Conservation (phyloP, 441 rosid species). For the Macaranga tanarius region DNA sequence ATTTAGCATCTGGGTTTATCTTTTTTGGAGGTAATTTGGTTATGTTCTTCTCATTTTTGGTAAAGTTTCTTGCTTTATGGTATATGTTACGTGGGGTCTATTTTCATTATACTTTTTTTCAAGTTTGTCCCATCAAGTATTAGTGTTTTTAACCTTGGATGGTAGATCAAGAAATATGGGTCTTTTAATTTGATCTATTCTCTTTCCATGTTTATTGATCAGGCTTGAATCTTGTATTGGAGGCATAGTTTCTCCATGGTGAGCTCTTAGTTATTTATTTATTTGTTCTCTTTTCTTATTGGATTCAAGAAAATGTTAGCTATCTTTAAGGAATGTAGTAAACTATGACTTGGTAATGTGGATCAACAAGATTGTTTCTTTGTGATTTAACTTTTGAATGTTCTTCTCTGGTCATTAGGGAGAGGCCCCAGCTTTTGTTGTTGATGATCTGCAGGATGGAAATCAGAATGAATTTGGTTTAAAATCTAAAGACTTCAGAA, state of each 20-base stretch:
- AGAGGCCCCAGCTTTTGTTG: constrained; percentile 67
- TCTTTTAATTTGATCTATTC: constrained; percentile 44
- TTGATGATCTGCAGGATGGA: constrained; percentile 43
- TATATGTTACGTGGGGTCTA: background rate
- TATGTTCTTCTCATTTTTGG: constrained; percentile 18
- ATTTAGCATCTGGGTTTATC: constrained; percentile 23
- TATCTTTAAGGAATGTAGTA: background rate
- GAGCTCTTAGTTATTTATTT: constrained; percentile 41
- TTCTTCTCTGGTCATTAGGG: constrained; percentile 50
- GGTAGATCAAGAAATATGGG: constrained; percentile 36
- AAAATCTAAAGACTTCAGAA: constrained; percentile 41
- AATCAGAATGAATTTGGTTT: constrained; percentile 45
- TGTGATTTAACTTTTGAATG: constrained; percentile 21
- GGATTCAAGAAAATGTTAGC: background rate
- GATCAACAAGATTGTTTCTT: constrained; percentile 1
- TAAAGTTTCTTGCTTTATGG: constrained; percentile 19
- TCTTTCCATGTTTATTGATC: constrained; percentile 44
- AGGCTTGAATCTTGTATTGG: constrained; percentile 59
- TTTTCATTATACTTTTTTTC: constrained; percentile 21
- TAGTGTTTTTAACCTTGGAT: constrained; percentile 8
- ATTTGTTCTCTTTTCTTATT: constrained; percentile 11
- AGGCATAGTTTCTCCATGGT: constrained; percentile 76
- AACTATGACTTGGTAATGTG: background rate
- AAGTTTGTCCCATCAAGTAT: constrained; percentile 8
- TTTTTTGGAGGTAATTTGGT: constrained; percentile 12